Evolutionary conservation across 495 filamentous ascomycete genomes (phyloP).

Genomic region (Cetradonia linearis): DNA sequence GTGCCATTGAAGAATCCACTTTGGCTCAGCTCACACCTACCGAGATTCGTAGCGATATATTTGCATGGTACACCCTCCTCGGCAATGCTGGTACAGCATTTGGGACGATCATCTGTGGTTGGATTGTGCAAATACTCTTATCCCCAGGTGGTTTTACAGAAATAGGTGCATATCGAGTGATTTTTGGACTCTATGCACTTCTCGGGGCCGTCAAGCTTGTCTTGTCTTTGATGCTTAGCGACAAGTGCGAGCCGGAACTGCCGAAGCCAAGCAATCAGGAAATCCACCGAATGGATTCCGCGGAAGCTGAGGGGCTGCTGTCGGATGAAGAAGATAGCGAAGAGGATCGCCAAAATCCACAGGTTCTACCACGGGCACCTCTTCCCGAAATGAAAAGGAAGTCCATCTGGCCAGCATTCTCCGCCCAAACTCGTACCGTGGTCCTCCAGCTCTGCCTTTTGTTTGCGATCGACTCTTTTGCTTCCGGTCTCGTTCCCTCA

Average conservation of each 20-base stretch:
- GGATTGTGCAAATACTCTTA: constrained; percentile 47
- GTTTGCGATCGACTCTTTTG: constrained; percentile 67
- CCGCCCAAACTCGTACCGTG: constrained; percentile 45
- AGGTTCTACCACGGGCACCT: not conserved
- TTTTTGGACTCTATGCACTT: constrained; percentile 60
- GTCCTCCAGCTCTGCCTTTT: constrained; percentile 64
- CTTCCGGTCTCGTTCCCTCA: constrained; percentile 57
- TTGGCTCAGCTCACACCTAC: constrained; percentile 60
- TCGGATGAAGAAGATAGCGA: constrained; percentile 20
- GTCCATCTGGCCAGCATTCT: constrained; percentile 42
- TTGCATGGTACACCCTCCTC: constrained; percentile 71
- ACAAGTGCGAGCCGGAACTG: constrained; percentile 43
- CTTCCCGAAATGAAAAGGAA: constrained; percentile 18
- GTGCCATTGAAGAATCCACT: constrained; percentile 76
- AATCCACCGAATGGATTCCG: constrained; percentile 17
- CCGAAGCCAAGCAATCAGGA: constrained; percentile 24
- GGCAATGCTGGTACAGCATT: constrained; percentile 54
- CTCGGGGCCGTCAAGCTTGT: constrained; percentile 58
- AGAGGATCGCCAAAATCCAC: constrained; percentile 5
- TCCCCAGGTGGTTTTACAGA: constrained; percentile 41
- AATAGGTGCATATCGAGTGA: constrained; percentile 50
- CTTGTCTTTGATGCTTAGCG: constrained; percentile 49
- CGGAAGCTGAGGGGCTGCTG: constrained; percentile 20
- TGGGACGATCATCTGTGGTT: constrained; percentile 57
- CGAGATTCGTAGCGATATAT: constrained; percentile 56